phyloP scores from a whole-genome alignment of 1,284 basidiomycete species.

The Ustilago sp. region DNA sequence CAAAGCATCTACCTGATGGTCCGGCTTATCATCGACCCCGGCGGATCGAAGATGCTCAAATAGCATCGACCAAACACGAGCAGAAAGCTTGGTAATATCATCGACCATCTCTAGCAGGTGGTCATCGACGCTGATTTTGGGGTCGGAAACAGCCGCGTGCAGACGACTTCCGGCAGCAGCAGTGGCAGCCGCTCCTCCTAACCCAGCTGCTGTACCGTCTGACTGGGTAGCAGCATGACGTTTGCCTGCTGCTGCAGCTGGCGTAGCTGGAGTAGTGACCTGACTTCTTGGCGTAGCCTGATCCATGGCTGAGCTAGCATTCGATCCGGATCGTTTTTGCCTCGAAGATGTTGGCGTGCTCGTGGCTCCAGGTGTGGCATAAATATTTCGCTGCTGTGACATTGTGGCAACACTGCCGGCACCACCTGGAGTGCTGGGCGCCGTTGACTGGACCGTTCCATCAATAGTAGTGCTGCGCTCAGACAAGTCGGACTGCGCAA shows the following conservation, averaged over 20 bases:
- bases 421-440: constrained; percentile 36
- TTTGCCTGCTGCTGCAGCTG: constrained; percentile 25
- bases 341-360: constrained; percentile 42
- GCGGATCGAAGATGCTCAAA: constrained; percentile 48
- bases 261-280: constrained; percentile 23
- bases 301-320: constrained; percentile 32
- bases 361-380: constrained; percentile 23
- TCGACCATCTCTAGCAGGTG: constrained; percentile 57
- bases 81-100: constrained; percentile 58
- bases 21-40: constrained; percentile 21
- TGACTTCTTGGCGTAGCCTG: constrained; percentile 31
- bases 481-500: constrained; percentile 32
- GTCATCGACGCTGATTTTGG: constrained; percentile 47
- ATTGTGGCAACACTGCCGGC: neutral
- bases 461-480: constrained; percentile 26
- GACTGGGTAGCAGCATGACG: constrained; percentile 19
- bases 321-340: constrained; percentile 43
- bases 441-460: constrained; percentile 14
- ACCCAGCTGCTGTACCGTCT: constrained; percentile 4
- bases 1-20: constrained; percentile 4
- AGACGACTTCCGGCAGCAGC: constrained; percentile 28
- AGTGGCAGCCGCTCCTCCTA: constrained; percentile 13
- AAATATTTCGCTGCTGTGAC: constrained; percentile 14
- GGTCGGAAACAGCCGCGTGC: constrained; percentile 25
- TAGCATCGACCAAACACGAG: constrained; percentile 57